These are phyloP conservation scores for Chlamydomonas sphaeroides DNA, from an alignment of 139 green algal species.

Conservation along the genomic window DNA sequence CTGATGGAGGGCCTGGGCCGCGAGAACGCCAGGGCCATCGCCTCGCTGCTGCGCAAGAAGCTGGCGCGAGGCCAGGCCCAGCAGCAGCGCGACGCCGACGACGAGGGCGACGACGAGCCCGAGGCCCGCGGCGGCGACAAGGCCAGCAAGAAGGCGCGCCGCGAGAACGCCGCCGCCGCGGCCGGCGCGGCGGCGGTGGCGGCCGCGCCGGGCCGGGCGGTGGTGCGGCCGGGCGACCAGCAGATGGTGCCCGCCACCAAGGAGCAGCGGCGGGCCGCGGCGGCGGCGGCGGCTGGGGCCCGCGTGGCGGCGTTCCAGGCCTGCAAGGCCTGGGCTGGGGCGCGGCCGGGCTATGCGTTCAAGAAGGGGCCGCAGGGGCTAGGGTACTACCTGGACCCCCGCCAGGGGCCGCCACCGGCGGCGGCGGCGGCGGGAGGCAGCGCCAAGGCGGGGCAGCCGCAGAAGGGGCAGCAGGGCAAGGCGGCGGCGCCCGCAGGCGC, in stretches of 20 bases:
- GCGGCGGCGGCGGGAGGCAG: background rate
- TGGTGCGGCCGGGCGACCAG: slow-evolving; percentile 11
- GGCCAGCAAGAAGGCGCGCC: too few relatives aligned
- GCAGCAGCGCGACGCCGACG: background rate
- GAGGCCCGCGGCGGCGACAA: too few relatives aligned
- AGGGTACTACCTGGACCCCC: slow-evolving; percentile 63
- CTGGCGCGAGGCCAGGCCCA: background rate
- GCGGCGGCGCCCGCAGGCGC: background rate
- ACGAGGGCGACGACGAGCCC: background rate
- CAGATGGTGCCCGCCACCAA: slow-evolving; percentile 30
- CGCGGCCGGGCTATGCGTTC: slow-evolving; percentile 52
- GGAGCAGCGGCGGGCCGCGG: slow-evolving; percentile 3
- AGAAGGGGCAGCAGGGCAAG: background rate
- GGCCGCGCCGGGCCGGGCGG: background rate
- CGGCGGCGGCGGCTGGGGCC: background rate
- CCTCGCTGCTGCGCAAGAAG: background rate
- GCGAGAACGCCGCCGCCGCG: background rate
- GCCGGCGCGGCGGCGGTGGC: background rate
- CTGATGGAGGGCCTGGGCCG: slow-evolving; percentile 51
- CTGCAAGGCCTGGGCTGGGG: slow-evolving; percentile 45
- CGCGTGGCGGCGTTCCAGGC: slow-evolving; percentile 42
- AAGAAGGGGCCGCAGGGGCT: slow-evolving; percentile 57
- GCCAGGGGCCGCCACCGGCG: background rate
- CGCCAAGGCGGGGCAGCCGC: slow-evolving; percentile 1
- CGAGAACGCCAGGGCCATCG: background rate